Base-by-base conservation (phyloP, 345 rosid genomes). In the Aquilaria sinensis region DNA sequence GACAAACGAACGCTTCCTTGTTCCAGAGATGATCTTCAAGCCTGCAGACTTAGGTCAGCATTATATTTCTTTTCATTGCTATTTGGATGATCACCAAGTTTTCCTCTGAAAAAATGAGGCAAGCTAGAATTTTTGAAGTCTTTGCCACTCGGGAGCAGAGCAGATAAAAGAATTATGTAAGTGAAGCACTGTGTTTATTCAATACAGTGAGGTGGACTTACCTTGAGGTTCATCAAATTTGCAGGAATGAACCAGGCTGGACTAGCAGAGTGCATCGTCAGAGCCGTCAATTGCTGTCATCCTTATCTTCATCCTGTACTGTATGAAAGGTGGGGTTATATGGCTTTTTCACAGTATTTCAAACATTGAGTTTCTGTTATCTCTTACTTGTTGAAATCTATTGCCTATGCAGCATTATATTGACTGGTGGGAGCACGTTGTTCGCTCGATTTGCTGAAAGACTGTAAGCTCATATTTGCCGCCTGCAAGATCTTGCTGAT, bases 191-290 rank as follows among this genome's bases (percentile, higher is more conserved):
- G 1, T 23, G 23, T 4, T 37, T 37, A 37, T 37, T 4, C 43
- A 3, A 37, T 37, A 37, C 3, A 37, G 8, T 37, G 43, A 37
- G 43, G 5, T 37, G 5, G 43, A 37, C 10, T 32, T 23, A 14
- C 54, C 14, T 34, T 2, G 10, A 43, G n/a, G 46, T 10, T 41
- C 9, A 30, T 23, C 45, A n/a, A 48, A 32, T 15, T 13, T 23
- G 15, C 83, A 90, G 98, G 98, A 73, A 84, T 90, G 92, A 85
- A 88, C 65, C 87, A 93, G 83, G 98, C 97, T 47, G 98, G 98
- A 72, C 85, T 93, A 47, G 96, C 92, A 46, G 97, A 93, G 78
- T 86, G 97, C 77, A 86, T 93, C 65, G 97, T 93, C 46, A 87
- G 98, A 75, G 85, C 98, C 53, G 82, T 93, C 50, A 90, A 76